A percentile compares a stretch with the other conserved stretches of the same genome.
Evolutionary conservation across 306 rosid species (phyloP).

Genomic region (Trifolium dubium): DNA sequence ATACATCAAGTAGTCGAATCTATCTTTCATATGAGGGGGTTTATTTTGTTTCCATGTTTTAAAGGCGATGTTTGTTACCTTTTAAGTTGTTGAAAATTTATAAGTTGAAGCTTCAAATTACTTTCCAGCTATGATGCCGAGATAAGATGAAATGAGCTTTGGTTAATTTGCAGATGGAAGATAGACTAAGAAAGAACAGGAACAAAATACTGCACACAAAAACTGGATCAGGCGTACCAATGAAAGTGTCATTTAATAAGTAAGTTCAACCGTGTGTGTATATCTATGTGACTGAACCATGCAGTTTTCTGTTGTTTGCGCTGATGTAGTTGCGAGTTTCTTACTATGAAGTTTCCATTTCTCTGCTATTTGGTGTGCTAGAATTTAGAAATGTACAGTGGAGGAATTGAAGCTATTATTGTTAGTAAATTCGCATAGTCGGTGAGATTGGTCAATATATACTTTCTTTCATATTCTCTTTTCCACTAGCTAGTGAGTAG

Average conservation of each 20-base stretch:
- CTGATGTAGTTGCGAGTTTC: constrained; percentile 16
- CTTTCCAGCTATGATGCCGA: constrained; percentile 25
- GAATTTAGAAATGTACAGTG: constrained; percentile 5
- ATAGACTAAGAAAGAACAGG: constrained; percentile 84
- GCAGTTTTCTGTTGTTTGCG: constrained; percentile 9
- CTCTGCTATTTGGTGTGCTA: neutral
- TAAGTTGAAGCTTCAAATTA: constrained; percentile 2
- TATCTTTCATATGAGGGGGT: neutral
- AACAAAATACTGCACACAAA: constrained; percentile 81
- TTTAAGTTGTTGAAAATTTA: constrained; percentile 34
- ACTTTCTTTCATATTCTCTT: neutral
- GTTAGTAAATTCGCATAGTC: neutral
- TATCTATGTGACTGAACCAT: neutral
- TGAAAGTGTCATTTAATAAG: constrained; percentile 81
- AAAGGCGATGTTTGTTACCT: constrained; percentile 18
- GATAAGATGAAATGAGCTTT: constrained; percentile 26
- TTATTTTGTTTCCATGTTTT: constrained; percentile 23
- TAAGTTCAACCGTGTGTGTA: constrained; percentile 46
- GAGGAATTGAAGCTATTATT: constrained; percentile 26
- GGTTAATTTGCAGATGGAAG: constrained; percentile 74
- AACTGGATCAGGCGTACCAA: constrained; percentile 74
- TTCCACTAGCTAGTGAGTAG: constrained; percentile 1
- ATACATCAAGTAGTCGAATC: constrained; percentile 2
- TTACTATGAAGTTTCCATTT: constrained; percentile 20
- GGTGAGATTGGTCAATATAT: neutral